phyloP scores from a whole-genome alignment of 2,329 filamentous ascomycete species.

The Fusarium tuaranense region DNA sequence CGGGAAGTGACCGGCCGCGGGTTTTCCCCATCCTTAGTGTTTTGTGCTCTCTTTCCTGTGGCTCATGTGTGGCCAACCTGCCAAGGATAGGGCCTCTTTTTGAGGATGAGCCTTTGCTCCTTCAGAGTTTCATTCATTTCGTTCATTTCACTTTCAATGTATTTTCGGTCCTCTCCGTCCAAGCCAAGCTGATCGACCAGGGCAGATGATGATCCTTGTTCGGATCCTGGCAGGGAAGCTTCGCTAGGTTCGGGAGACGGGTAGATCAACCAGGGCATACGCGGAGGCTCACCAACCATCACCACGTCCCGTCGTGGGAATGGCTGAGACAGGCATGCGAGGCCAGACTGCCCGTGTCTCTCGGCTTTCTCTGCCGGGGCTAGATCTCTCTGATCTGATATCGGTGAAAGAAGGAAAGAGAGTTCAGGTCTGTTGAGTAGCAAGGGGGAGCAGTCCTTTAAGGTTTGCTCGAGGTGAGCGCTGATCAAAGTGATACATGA shows the following conservation, averaged over 20 bases:
- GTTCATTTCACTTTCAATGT: neutral
- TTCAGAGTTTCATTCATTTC: neutral
- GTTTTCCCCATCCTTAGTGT: neutral
- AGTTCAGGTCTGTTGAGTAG: conserved; percentile 5
- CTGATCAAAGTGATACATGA: conserved; percentile 5
- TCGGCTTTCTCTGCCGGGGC: neutral
- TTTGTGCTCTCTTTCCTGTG: neutral
- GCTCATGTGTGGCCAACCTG: neutral
- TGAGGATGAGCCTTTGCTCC: neutral
- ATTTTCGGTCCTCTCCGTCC: neutral
- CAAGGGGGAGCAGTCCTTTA: conserved; percentile 16
- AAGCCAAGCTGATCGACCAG: neutral
- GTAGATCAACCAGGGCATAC: conserved; percentile 34
- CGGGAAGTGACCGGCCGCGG: conserved; percentile 9
- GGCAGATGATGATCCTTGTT: conserved; percentile 18
- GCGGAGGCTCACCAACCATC: conserved; percentile 7
- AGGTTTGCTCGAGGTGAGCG: conserved; percentile 3
- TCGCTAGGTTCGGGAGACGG: conserved; percentile 27
- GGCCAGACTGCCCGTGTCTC: conserved; percentile 7
- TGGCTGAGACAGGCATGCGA: conserved; percentile 18
- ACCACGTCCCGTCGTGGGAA: conserved; percentile 12
- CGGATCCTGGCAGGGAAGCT: conserved; percentile 9
- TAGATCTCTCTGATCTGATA: conserved; percentile 9
- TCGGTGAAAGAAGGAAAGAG: conserved; percentile 19
- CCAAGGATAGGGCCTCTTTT: neutral